A percentile compares a stretch with the other conserved stretches of the same genome.
Conservation (phyloP, 306 rosid species). For the Lathyrus sativus region DNA sequence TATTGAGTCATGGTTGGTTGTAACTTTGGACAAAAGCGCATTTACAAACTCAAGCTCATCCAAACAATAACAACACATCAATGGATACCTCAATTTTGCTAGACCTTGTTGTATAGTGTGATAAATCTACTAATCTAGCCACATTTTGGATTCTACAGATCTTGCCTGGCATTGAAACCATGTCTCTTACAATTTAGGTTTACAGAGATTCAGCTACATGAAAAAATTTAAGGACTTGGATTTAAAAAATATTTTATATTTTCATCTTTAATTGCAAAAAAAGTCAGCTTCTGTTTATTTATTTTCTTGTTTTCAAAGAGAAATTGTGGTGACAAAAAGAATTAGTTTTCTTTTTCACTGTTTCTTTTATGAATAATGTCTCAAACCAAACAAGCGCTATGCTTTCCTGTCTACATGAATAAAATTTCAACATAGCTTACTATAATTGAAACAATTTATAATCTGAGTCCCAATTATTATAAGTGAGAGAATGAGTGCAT, state of each 20-base stretch:
- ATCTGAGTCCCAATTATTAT: not conserved
- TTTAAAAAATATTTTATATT: no score
- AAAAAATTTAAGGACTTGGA: no score
- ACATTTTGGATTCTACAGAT: not conserved
- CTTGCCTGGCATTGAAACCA: not conserved
- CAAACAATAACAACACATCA: no score
- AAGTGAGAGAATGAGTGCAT: not conserved
- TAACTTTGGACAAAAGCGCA: not conserved
- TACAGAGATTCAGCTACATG: no score
- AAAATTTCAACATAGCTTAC: not conserved
- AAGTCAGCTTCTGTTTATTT: no score
- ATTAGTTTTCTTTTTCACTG: not conserved
- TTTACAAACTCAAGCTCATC: no score
- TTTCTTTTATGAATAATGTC: slow-evolving; percentile 1
- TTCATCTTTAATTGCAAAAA: no score
- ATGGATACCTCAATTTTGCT: slow-evolving; percentile 14
- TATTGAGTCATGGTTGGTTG: slow-evolving; percentile 15
- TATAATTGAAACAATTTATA: not conserved
- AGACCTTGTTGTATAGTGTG: not conserved
- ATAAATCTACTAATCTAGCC: not conserved
- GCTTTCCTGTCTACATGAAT: not conserved
- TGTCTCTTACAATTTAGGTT: no score
- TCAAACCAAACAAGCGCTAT: not conserved
- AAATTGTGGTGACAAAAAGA: not conserved
- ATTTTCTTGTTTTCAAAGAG: not conserved